Evolutionary conservation across 225 moss, liverwort and hornwort genomes (phyloP), one percentile per base, ranked within the genome.

Genomic region (Physcomitrium patens): DNA sequence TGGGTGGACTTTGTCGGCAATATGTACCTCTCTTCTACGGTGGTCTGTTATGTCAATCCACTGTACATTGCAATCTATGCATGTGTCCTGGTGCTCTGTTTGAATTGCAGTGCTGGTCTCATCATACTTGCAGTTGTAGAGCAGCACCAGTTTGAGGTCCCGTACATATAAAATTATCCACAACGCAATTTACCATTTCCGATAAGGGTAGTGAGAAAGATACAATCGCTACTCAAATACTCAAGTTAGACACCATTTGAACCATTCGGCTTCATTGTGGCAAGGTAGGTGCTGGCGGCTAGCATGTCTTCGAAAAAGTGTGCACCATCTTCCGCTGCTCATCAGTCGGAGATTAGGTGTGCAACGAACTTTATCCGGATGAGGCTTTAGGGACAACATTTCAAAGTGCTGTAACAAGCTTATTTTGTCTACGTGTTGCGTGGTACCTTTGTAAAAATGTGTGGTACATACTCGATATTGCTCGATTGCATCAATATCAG

Each of bases 51-150:
- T 17, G 24, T 27, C 6, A 44, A 42, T 10, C 12, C 23, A 17
- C 24, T 43, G 10, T 28, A 1, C 1, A 59, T 37, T 37, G 31
- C 31, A 53, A 49, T 67, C 55, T 48, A 55, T 43, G 67, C 16
- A 23, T 75, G 24, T 58, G 27, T 71, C 23, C 71, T 75, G 67
- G 58, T 50, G 59, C 22, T 67, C 48, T 7, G 11, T 50, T 61
- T 76, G 63, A 28, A 44, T 61, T 80, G 83, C 89, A 96, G 96
- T 37, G 93, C 94, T 66, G 96, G 96, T 66, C 81, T 96, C 76
- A 96, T 94, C 80, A 96, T 96, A 73, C 82, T 96, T 76, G 96
- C 96, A 67, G 96, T 92, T 68, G 91, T 96, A 61, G 96, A 93
- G 49, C 94, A 96, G 79, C 91, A 94, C 63, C 96, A 96, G 69